Evolutionary conservation across 2,329 filamentous ascomycete genomes (phyloP), one percentile per base, ranked within the genome.

Genomic region (Fusarium proliferatum): DNA sequence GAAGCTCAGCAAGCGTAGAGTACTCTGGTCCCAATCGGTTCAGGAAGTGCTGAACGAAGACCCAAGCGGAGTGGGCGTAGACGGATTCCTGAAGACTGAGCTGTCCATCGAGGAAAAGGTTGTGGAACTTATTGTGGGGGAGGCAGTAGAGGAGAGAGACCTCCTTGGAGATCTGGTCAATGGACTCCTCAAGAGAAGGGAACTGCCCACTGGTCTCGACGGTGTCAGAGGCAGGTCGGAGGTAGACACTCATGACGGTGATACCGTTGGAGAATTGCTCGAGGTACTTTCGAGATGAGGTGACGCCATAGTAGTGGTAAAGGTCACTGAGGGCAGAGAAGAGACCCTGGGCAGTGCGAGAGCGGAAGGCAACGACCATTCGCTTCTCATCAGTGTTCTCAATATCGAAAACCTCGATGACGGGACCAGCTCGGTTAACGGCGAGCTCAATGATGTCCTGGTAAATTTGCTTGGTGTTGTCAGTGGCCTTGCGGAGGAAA

Each of bases 181-280:
- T 97, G 6, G 96, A 96, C 76, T 96, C 93, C 79, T 98, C 94
- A 76, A 95, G 92, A 28, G 64, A 67, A 43, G 96, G 95, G 80
- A 86, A 85, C 64, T 88, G 87, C 46, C 88, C 84, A 42, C 89
- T 51, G 46, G 15, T 43, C 48, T 45, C 61, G 39, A 45, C 85
- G 30, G 88, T 82, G 73, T 88, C 88, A 53, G 87, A 81, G 23
- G 93, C 88, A 28, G 94, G 95, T 75, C 93, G 92, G 68, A 99
- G 88, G 84, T 99, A 99, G 72, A 98, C 90, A 77, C 95, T 98
- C 88, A 98, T 97, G 83, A 98, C 93, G 19, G 94, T 97, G 81
- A 98, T 97, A 71, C 96, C 96, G 83, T 99, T 99, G 80, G 95
- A 96, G 87, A 99, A 99, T 85, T 98, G 96, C 85, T 99, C 94